Percentiles rank a stretch among this genome's conserved stretches.
These are phyloP conservation scores for bread wheat (Triticum aestivum) DNA, from an alignment of 176 grass and related monocot genomes.

Conservation along the genomic window DNA sequence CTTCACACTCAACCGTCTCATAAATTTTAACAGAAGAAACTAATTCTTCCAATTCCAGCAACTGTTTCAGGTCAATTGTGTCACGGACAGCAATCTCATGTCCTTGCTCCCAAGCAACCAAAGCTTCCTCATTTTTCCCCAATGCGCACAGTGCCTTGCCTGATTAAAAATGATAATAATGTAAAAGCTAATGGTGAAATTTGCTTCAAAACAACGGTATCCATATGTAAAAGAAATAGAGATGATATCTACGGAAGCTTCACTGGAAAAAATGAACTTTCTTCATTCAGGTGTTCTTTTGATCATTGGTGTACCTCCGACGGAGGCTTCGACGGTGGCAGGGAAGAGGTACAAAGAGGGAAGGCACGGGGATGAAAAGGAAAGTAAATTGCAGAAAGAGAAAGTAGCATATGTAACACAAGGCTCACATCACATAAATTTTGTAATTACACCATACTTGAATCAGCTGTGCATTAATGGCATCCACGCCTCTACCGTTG, in stretches of 20 bases:
- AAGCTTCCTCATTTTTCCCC: conserved; percentile 82
- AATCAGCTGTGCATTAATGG: background rate
- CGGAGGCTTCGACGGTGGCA: background rate
- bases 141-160: conserved; percentile 76
- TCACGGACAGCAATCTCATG: conserved; percentile 73
- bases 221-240: background rate
- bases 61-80: conserved; percentile 80
- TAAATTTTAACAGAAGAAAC: conserved; percentile 58
- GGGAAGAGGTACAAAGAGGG: background rate
- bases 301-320: background rate
- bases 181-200: background rate
- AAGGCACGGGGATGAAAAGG: background rate
- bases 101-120: conserved; percentile 80
- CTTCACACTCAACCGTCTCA: conserved; percentile 34
- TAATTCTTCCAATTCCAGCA: conserved; percentile 89
- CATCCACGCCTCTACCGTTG: background rate
- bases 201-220: background rate
- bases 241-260: background rate
- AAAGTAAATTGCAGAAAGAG: background rate
- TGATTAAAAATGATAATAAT: conserved; percentile 24
- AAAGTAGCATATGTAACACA: background rate
- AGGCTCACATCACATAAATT: background rate
- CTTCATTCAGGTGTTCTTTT: background rate
- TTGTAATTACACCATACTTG: background rate
- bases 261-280: background rate